Conservation (phyloP, 257 asterid genomes). For the Misopates orontium region DNA sequence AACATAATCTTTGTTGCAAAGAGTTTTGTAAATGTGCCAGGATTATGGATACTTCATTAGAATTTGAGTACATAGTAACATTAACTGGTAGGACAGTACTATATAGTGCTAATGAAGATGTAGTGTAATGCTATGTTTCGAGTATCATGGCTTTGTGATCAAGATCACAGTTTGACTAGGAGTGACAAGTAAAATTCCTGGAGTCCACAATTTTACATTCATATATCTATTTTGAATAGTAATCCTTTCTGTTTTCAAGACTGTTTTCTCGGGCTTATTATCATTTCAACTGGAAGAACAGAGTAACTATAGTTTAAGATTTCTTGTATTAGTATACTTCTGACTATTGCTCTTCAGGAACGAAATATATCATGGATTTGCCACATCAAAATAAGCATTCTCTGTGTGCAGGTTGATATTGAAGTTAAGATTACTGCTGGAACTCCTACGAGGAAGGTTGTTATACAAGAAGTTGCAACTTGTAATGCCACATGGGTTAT, state of each 20-base stretch:
- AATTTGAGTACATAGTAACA: not conserved
- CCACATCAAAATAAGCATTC: slow-evolving; percentile 5
- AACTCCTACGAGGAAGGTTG: slow-evolving; percentile 50
- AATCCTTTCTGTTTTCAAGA: not conserved
- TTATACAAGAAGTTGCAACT: slow-evolving; percentile 54
- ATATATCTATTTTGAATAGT: not conserved
- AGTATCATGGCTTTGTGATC: not conserved
- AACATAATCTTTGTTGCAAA: not conserved
- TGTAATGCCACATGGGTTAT: slow-evolving; percentile 61
- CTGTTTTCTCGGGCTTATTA: not conserved
- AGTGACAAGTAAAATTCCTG: not conserved
- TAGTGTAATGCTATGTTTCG: no score
- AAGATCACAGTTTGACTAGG: not conserved
- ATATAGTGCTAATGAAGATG: not conserved
- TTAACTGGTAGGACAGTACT: not conserved
- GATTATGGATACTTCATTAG: not conserved
- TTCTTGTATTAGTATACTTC: not conserved
- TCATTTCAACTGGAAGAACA: not conserved
- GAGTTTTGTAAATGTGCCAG: not conserved
- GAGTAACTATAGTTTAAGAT: not conserved
- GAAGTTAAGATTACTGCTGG: slow-evolving; percentile 75
- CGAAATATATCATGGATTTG: not conserved
- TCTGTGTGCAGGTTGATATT: slow-evolving; percentile 56
- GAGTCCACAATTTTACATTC: not conserved
- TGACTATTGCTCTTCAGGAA: not conserved